These are phyloP conservation scores for Colletotrichum liaoningense DNA, from an alignment of 2,329 filamentous ascomycete genomes.

Conservation along the genomic window DNA sequence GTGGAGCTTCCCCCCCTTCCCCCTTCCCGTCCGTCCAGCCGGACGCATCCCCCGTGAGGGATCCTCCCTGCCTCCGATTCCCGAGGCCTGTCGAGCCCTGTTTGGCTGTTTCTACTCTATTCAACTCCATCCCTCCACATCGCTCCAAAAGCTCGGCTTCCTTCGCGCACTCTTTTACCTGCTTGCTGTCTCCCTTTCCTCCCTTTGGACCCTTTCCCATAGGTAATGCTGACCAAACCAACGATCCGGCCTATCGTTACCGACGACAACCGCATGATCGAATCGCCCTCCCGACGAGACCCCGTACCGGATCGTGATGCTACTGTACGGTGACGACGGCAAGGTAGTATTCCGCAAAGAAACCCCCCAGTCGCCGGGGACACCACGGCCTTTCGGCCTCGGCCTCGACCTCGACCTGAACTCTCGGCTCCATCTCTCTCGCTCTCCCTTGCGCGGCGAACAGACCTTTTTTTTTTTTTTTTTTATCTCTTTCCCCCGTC, in stretches of 20 bases:
- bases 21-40: slow-evolving; percentile 18
- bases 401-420: not conserved
- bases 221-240: not conserved
- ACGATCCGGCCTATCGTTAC: not conserved
- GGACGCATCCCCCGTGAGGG: slow-evolving; percentile 7
- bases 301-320: not conserved
- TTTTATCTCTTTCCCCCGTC: not conserved
- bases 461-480: not conserved
- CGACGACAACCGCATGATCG: not conserved
- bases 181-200: not conserved
- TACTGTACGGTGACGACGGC: not conserved
- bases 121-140: not conserved
- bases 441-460: not conserved
- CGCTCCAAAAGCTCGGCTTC: too few species aligned
- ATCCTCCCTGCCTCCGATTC: slow-evolving; percentile 14
- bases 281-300: not conserved
- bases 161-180: too few species aligned
- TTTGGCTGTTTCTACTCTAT: not conserved
- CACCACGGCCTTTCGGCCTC: not conserved
- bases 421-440: not conserved
- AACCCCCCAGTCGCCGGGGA: not conserved
- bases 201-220: not conserved
- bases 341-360: not conserved
- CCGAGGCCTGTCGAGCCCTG: too few species aligned
- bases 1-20: not conserved